Evolutionary conservation across 495 filamentous ascomycete genomes (phyloP), one percentile per base, ranked within the genome.

Genomic region (Talaromyces proteolyticus): DNA sequence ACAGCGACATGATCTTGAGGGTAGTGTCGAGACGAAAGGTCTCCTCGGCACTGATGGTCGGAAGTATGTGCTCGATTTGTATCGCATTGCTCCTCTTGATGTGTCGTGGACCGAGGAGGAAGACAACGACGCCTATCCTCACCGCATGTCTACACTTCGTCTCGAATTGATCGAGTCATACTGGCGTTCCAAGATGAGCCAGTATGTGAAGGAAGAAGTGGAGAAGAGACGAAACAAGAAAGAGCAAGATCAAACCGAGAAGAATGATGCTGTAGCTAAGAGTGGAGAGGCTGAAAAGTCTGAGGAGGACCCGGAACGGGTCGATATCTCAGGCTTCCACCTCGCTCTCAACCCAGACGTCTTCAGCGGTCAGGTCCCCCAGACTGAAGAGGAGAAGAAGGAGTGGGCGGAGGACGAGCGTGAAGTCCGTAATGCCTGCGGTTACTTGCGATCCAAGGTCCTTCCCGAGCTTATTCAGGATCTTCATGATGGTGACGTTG

Each of bases 1-100:
- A 56, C 86, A 89, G 71, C 82, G 86, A 17, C 90, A 94, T 61
- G 89, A 96, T 23, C 79, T 99, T 11, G 94, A 96, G 66, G 89
- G 86, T 21, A 96, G 91, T 58, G 89, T 99, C 22, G 94, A 99
- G 71, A 99, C 94, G 19, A 99, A 99, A 75, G 94, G 94, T 21
- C 77, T 99, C 7, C 71, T 96, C 41, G 94, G 94, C n/a, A 97
- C 94, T 0, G 94, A 99, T 61, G 93, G 91, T 18, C 75, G 94
- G 52, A 96, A 95, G 62, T 99, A 99, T 63, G 92, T 95, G 11
- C 82, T 99, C 42, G 94, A 99, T 62, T 66, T 99, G 53, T 99
- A 99, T 70, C 83, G 94, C 51, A 82, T 96, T 49, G 93, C 94
- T 10, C 94, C 94, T 20, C 64, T 97, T 43, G 94, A 99, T 75